Conservation (phyloP, 148 eudicot species). For the Nepenthes mirabilis region DNA sequence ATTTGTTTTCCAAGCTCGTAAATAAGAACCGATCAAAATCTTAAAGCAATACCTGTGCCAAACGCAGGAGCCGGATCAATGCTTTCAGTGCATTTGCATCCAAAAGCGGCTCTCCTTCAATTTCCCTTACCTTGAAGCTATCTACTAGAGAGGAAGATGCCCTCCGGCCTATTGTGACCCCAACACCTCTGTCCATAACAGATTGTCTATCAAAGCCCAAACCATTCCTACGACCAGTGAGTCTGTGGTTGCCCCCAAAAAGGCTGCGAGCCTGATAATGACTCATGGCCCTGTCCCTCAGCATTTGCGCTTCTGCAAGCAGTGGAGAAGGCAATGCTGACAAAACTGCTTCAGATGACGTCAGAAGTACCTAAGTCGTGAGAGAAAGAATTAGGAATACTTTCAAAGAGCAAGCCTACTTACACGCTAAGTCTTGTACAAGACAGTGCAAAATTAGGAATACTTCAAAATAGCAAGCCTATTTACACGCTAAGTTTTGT, state of each 20-base stretch:
- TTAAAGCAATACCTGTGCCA: constrained; percentile 61
- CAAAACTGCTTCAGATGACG: constrained; percentile 91
- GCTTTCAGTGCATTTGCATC: constrained; percentile 77
- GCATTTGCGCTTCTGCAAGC: constrained; percentile 97
- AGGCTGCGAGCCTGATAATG: constrained; percentile 96
- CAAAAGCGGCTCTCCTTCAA: constrained; percentile 96
- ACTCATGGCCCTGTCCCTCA: constrained; percentile 96
- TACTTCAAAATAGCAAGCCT: background rate
- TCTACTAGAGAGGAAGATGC: constrained; percentile 39
- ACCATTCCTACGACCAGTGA: constrained; percentile 52
- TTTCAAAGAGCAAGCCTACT: background rate
- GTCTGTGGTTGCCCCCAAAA: constrained; percentile 78
- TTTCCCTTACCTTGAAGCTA: constrained; percentile 68
- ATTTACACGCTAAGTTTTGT: background rate
- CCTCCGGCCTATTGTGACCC: constrained; percentile 68
- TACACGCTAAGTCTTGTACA: background rate
- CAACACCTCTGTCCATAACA: constrained; percentile 92
- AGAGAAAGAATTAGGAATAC: constrained; percentile 4
- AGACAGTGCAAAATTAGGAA: too few species aligned
- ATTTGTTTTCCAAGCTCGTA: background rate
- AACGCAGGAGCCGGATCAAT: constrained; percentile 74
- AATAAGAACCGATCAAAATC: background rate
- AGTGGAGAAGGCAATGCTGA: constrained; percentile 94
- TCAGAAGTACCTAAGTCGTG: constrained; percentile 64
- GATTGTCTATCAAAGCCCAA: constrained; percentile 85